Evolutionary conservation across 495 filamentous ascomycete genomes (phyloP).

Genomic region (Xylaria scruposa): DNA sequence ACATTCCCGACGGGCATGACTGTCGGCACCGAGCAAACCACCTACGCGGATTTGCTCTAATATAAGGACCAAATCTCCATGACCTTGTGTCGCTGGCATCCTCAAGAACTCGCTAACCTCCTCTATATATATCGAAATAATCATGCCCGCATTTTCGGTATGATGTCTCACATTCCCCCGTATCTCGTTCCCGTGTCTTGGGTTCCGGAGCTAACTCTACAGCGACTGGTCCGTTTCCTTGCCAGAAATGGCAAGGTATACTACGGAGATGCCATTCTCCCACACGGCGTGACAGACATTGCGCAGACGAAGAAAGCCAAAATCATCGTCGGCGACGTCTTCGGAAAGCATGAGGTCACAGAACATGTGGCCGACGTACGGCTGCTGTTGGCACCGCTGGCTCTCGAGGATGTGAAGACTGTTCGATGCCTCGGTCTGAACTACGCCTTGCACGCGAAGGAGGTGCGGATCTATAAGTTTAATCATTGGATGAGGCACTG

Average conservation of each 20-base stretch:
- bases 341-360: constrained; percentile 72
- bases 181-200: no score
- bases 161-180: background rate
- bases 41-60: background rate
- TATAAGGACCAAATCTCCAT: background rate
- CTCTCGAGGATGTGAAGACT: constrained; percentile 70
- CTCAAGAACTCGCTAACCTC: background rate
- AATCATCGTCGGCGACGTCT: constrained; percentile 76
- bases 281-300: constrained; percentile 69
- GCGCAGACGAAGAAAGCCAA: constrained; percentile 68
- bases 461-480: constrained; percentile 47
- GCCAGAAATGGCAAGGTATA: constrained; percentile 77
- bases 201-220: background rate
- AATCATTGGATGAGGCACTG: background rate
- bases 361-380: constrained; percentile 70
- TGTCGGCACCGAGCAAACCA: constrained; percentile 6
- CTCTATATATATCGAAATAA: background rate
- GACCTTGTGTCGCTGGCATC: background rate
- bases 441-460: constrained; percentile 81
- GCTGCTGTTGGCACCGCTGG: constrained; percentile 71
- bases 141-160: constrained; percentile 51
- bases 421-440: constrained; percentile 84
- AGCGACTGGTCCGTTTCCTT: constrained; percentile 83
- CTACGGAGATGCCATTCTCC: constrained; percentile 84
- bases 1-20: background rate